Conservation (phyloP, 1,139 yeast genomes). For the Yamadazyma songkhlaensis region DNA sequence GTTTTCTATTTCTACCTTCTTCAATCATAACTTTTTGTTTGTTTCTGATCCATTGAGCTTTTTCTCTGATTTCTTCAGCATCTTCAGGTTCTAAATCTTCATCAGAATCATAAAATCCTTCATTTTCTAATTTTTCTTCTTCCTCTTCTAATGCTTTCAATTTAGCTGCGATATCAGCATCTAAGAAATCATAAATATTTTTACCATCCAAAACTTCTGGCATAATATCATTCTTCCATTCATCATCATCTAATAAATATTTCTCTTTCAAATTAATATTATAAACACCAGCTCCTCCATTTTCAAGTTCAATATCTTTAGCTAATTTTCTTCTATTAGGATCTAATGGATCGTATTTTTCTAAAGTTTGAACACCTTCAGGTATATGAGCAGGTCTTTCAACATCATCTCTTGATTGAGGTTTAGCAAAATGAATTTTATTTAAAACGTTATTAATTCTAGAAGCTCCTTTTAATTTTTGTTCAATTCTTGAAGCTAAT, state of each 20-base stretch:
- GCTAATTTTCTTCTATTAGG: conserved; percentile 82
- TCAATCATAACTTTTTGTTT: conserved; percentile 91
- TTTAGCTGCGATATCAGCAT: conserved; percentile 91
- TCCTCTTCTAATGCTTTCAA: conserved; percentile 94
- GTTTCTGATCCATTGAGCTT: conserved; percentile 94
- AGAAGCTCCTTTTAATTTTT: conserved; percentile 90
- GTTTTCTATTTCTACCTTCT: conserved; percentile 84
- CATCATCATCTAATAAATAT: conserved; percentile 89
- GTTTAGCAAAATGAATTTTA: conserved; percentile 92
- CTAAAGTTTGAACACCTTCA: conserved; percentile 56
- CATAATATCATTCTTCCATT: conserved; percentile 96
- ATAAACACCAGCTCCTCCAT: conserved; percentile 98
- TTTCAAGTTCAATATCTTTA: conserved; percentile 86
- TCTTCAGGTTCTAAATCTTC: conserved; percentile 66
- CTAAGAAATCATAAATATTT: conserved; percentile 96
- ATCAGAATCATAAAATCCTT: conserved; percentile 95
- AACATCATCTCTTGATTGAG: conserved; percentile 83
- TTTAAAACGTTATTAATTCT: conserved; percentile 86
- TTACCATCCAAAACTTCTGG: conserved; percentile 96
- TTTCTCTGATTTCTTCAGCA: conserved; percentile 69
- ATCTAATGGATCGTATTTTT: conserved; percentile 73
- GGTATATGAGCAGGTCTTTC: conserved; percentile 82
- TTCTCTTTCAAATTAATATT: conserved; percentile 90
- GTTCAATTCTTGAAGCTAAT: conserved; percentile 93
- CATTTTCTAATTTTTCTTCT: conserved; percentile 88